Percentiles rank a stretch among this genome's conserved stretches.
These are phyloP conservation scores for Chlorella sp. DNA, from an alignment of 139 green algal genomes.

Conservation along the genomic window DNA sequence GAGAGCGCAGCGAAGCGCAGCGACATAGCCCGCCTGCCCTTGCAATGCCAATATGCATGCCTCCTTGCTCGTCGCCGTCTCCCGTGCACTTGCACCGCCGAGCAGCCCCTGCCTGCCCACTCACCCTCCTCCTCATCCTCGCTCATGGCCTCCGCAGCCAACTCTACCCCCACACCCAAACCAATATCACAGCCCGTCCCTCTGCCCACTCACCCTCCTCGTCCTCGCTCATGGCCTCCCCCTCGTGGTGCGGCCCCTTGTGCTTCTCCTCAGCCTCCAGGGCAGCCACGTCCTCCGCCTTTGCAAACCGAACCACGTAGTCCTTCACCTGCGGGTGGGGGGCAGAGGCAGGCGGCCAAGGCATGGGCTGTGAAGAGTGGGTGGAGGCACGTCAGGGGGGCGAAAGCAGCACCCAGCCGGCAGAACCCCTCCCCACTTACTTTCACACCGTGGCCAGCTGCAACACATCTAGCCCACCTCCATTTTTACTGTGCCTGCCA, in stretches of 20 bases:
- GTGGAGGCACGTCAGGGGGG: no score
- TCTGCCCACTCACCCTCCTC: slow-evolving; percentile 15
- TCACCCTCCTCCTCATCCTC: slow-evolving; percentile 45
- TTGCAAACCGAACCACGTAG: slow-evolving; percentile 79
- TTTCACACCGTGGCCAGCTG: no score
- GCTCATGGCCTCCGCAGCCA: slow-evolving; percentile 54
- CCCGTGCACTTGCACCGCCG: no score
- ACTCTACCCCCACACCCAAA: no score
- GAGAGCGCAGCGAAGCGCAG: background rate
- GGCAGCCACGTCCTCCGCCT: slow-evolving; percentile 51
- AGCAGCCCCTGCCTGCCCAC: background rate
- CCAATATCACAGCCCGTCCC: no score
- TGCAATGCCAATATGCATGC: slow-evolving; percentile 27
- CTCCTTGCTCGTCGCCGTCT: no score
- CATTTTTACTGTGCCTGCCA: no score
- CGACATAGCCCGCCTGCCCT: slow-evolving; percentile 7
- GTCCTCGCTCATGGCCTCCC: slow-evolving; percentile 34
- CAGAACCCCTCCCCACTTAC: no score
- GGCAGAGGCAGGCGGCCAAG: background rate
- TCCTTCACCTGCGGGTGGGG: slow-evolving; percentile 53
- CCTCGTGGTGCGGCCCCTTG: background rate
- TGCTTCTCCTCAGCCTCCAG: slow-evolving; percentile 26
- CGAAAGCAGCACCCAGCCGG: no score
- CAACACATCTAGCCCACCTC: no score
- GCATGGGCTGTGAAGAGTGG: background rate